Conservation (phyloP, 1,284 basidiomycete genomes). For the Heterobasidion occidentale region DNA sequence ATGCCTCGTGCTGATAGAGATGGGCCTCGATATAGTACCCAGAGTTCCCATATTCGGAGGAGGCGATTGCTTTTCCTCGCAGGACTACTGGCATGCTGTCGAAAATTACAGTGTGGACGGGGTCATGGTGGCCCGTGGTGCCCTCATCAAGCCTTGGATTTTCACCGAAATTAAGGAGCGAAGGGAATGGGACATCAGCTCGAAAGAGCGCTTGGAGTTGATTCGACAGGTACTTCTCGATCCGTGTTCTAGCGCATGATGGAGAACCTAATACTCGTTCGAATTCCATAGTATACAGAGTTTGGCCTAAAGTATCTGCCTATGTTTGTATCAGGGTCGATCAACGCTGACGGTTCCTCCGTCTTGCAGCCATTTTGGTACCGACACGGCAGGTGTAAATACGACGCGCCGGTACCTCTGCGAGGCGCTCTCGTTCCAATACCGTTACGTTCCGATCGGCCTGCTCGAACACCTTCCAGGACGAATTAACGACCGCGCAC, state of each 20-base stretch:
- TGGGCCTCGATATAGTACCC: conserved; percentile 41
- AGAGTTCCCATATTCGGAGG: conserved; percentile 93
- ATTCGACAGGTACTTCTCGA: conserved; percentile 58
- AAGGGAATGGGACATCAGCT: conserved; percentile 92
- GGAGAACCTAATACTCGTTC: too few species aligned
- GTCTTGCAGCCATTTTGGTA: conserved; percentile 66
- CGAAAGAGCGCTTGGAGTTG: conserved; percentile 84
- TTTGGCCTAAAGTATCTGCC: conserved; percentile 52
- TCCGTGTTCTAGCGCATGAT: background rate
- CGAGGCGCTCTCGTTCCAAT: conserved; percentile 92
- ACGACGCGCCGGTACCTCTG: conserved; percentile 92
- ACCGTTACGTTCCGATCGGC: conserved; percentile 84
- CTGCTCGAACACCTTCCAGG: conserved; percentile 82
- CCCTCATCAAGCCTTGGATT: conserved; percentile 94
- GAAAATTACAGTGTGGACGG: conserved; percentile 83
- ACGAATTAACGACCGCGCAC: conserved; percentile 85
- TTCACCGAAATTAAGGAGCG: conserved; percentile 94
- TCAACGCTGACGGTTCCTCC: background rate
- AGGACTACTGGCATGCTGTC: conserved; percentile 77
- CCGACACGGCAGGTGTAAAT: conserved; percentile 90
- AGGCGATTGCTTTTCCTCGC: conserved; percentile 88
- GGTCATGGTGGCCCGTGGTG: conserved; percentile 92
- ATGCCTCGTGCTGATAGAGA: background rate
- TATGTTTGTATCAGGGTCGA: background rate
- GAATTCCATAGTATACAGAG: conserved; percentile 58